A percentile compares a stretch with the other conserved stretches of the same genome.
These are phyloP conservation scores for Tuber calosporum DNA, from an alignment of 495 filamentous ascomycete genomes.

Conservation along the genomic window DNA sequence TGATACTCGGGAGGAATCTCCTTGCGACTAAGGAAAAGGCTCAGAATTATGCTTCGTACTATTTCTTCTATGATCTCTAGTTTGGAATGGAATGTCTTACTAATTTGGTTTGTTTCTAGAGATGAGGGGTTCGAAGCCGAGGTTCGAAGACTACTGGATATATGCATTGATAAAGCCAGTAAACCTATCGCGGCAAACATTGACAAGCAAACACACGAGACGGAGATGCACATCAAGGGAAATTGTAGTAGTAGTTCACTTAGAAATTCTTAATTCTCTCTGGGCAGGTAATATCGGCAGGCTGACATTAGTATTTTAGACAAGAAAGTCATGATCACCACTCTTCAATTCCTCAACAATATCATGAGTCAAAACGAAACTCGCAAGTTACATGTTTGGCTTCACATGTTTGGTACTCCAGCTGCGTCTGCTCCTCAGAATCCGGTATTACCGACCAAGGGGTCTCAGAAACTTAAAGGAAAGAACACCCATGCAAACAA, in stretches of 20 bases:
- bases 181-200: slow-evolving; percentile 50
- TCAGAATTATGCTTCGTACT: slow-evolving; percentile 59
- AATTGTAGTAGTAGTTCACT: slow-evolving; percentile 26
- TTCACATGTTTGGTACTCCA: slow-evolving; percentile 61
- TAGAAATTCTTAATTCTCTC: background rate
- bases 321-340: slow-evolving; percentile 66
- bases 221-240: slow-evolving; percentile 36
- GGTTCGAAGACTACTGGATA: slow-evolving; percentile 60
- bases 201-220: slow-evolving; percentile 38
- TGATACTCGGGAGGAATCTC: slow-evolving; percentile 60
- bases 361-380: slow-evolving; percentile 67
- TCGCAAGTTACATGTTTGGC: slow-evolving; percentile 67
- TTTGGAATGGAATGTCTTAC: background rate
- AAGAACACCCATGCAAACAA: slow-evolving; percentile 21
- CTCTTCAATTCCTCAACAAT: slow-evolving; percentile 68
- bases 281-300: background rate
- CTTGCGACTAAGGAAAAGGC: slow-evolving; percentile 59
- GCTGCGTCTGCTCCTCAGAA: slow-evolving; percentile 30
- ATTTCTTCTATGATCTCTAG: background rate
- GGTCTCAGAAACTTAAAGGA: slow-evolving; percentile 22
- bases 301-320: slow-evolving; percentile 42
- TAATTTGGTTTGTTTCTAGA: slow-evolving; percentile 15
- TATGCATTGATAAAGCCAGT: slow-evolving; percentile 57
- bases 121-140: slow-evolving; percentile 59
- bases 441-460: slow-evolving; percentile 11